Conservation (phyloP, 2,329 filamentous ascomycete species). For the Arthrinium phaeospermum region DNA sequence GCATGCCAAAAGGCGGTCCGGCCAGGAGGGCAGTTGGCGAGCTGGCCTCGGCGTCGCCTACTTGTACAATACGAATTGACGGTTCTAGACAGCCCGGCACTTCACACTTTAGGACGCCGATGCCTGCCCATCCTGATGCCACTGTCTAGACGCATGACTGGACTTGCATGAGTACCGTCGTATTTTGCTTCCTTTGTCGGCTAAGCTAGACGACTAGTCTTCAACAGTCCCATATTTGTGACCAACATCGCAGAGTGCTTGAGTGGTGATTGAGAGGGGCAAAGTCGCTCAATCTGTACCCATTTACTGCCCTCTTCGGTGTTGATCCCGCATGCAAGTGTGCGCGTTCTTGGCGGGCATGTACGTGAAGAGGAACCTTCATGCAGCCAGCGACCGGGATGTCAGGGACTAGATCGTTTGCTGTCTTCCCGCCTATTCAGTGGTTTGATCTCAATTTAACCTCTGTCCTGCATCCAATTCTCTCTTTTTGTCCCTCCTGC, state of each 20-base stretch:
- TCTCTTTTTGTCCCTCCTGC: conserved; percentile 13
- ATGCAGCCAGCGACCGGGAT: conserved; percentile 12
- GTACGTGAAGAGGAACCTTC: conserved; percentile 8
- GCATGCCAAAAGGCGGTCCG: conserved; percentile 2
- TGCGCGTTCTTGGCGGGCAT: not conserved
- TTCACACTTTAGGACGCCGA: not conserved
- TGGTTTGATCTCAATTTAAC: conserved; percentile 15
- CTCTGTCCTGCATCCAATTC: conserved; percentile 12
- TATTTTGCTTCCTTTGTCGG: conserved; percentile 3
- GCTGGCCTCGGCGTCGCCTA: not conserved
- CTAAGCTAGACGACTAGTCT: not conserved
- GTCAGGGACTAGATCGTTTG: conserved; percentile 22
- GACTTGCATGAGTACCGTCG: conserved; percentile 2
- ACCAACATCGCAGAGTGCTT: not conserved
- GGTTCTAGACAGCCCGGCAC: not conserved
- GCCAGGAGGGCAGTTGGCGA: not conserved
- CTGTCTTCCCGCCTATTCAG: conserved; percentile 16
- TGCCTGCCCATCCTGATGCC: not conserved
- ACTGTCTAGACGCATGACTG: not conserved
- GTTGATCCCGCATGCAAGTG: not conserved
- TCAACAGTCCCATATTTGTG: not conserved
- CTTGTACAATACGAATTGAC: not conserved
- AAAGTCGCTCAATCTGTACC: not conserved
- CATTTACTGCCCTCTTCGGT: conserved; percentile 7
- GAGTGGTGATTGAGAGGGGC: not conserved